phyloP scores from a whole-genome alignment of 164 flowering plant genomes.

The Vitis vinifera region DNA sequence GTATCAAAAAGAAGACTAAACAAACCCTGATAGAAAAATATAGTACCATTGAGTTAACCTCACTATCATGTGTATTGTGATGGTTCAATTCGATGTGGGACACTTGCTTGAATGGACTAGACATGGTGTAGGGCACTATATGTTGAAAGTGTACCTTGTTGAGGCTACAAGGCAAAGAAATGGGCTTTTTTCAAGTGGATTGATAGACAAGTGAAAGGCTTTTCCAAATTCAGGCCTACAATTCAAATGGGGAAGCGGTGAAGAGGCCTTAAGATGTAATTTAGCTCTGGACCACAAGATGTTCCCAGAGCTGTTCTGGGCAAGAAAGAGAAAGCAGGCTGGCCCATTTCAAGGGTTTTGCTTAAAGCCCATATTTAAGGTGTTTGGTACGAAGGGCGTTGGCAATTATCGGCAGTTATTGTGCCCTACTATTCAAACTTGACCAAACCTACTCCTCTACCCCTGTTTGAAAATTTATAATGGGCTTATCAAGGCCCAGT shows the following conservation, averaged over 20 bases:
- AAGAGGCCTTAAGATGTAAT: background rate
- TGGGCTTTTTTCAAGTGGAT: no score
- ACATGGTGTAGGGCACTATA: background rate
- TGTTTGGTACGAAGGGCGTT: background rate
- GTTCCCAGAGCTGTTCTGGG: background rate
- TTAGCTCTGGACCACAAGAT: background rate
- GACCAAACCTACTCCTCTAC: background rate
- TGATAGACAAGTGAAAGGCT: no score
- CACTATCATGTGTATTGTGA: no score
- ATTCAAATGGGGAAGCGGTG: background rate
- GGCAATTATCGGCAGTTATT: background rate
- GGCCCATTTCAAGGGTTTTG: background rate
- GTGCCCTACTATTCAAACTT: background rate
- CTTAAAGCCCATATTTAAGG: background rate
- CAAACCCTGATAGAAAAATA: no score
- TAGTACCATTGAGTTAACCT: no score
- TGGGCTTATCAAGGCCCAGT: no score
- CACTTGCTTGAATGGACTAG: background rate
- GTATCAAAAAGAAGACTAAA: no score
- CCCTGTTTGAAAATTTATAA: no score
- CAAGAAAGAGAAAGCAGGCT: background rate
- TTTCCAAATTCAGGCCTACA: slow-evolving; percentile 6
- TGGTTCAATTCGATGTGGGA: background rate
- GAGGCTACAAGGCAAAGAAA: no score
- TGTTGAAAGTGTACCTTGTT: background rate